Evolutionary conservation across 305 asterid species (phyloP).

Genomic region (Plantago coronopus): DNA sequence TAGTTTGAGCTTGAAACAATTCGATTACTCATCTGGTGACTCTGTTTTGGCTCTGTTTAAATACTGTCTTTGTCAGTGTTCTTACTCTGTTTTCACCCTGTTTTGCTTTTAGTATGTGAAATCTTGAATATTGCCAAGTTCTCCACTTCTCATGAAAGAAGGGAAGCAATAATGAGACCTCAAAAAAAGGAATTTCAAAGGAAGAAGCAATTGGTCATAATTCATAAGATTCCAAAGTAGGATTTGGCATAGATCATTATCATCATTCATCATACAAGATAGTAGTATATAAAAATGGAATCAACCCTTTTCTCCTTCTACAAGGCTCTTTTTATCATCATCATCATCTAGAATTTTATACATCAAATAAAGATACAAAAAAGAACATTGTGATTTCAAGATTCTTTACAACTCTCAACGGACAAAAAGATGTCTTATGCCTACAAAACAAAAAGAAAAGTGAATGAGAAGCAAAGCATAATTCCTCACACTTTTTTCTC

Average conservation of each 20-base stretch:
- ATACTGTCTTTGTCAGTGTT: no score
- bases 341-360: constrained; percentile 27
- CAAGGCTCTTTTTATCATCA: constrained; percentile 22
- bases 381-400: constrained; percentile 35
- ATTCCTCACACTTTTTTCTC: constrained; percentile 12
- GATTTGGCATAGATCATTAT: background rate
- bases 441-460: constrained; percentile 39
- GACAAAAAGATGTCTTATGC: constrained; percentile 42
- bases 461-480: constrained; percentile 55
- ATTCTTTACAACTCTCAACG: constrained; percentile 49
- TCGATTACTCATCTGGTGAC: no score
- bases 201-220: constrained; percentile 11
- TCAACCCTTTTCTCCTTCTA: constrained; percentile 30
- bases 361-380: constrained; percentile 20
- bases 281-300: constrained; percentile 25
- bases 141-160: no score
- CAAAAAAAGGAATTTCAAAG: constrained; percentile 22
- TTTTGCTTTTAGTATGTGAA: no score
- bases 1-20: no score
- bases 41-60: no score
- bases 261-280: constrained; percentile 2
- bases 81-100: no score
- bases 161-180: constrained; percentile 1
- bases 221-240: constrained; percentile 6
- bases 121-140: no score